These are phyloP conservation scores for Phytopythium ostracodes DNA, from an alignment of 352 stramenopile genomes.

Conservation along the genomic window DNA sequence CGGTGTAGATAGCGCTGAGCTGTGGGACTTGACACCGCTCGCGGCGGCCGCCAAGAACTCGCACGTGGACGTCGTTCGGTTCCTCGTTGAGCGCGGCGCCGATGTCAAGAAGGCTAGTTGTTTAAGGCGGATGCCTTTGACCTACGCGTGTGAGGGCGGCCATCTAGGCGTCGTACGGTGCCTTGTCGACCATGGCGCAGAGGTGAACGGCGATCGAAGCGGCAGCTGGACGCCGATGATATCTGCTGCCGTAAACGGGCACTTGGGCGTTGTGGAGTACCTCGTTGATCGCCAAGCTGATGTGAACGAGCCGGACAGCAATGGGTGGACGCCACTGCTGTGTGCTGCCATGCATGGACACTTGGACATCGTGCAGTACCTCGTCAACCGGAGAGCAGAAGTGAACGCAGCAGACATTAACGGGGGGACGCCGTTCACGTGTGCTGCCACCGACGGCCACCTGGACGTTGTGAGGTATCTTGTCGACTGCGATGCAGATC, in stretches of 20 bases:
- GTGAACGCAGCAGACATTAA: neutral
- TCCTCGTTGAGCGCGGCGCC: conserved; percentile 1
- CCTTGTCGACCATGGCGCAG: neutral
- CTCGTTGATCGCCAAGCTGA: neutral
- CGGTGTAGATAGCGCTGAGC: neutral
- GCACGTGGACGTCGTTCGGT: neutral
- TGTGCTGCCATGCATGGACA: neutral
- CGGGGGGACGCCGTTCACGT: neutral
- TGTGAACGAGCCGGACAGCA: neutral
- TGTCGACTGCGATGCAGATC: neutral
- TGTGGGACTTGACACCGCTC: neutral
- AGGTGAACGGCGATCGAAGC: neutral
- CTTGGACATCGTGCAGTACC: neutral
- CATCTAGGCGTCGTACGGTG: neutral
- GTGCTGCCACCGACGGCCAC: neutral
- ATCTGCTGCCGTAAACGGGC: neutral
- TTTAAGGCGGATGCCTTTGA: neutral
- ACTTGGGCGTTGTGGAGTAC: neutral
- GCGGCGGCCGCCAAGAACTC: neutral
- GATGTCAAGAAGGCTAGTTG: neutral
- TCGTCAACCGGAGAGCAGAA: neutral
- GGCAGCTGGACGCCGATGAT: neutral
- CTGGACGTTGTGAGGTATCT: neutral
- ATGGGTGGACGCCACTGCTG: neutral
- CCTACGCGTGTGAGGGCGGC: neutral